These are phyloP conservation scores for Salvia sclarea DNA, from an alignment of 305 asterid genomes.

Conservation along the genomic window DNA sequence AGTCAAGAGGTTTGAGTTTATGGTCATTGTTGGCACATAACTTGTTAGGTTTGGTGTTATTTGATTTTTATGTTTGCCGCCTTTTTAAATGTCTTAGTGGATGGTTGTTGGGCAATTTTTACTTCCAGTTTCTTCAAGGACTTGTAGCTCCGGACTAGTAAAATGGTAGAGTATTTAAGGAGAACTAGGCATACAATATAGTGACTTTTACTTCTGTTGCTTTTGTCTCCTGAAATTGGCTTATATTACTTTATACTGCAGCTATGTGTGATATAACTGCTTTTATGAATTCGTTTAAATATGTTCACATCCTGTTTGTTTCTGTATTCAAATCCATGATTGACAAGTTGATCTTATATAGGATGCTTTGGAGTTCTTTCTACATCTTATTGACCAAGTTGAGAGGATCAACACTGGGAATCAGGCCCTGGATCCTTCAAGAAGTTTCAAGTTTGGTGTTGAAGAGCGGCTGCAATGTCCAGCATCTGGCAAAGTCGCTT, in stretches of 20 bases:
- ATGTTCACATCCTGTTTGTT: slow-evolving; percentile 4
- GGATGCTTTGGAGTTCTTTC: slow-evolving; percentile 98
- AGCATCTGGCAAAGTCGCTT: slow-evolving; percentile 91
- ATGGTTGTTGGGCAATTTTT: slow-evolving; percentile 2
- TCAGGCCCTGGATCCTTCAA: slow-evolving; percentile 72
- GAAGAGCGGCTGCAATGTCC: slow-evolving; percentile 91
- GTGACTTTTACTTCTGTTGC: slow-evolving; percentile 6
- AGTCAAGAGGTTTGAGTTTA: slow-evolving; percentile 9
- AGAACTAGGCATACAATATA: background rate
- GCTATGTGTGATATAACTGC: slow-evolving; percentile 17
- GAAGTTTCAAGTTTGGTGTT: slow-evolving; percentile 91
- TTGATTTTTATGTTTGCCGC: slow-evolving; percentile 11
- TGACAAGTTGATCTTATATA: slow-evolving; percentile 40
- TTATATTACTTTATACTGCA: background rate
- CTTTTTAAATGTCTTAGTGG: background rate
- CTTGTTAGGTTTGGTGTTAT: background rate
- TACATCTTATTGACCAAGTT: slow-evolving; percentile 90
- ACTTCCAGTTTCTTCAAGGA: slow-evolving; percentile 10
- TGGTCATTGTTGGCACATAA: background rate
- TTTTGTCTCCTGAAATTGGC: slow-evolving; percentile 23
- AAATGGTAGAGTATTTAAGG: slow-evolving; percentile 6
- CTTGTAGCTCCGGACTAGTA: slow-evolving; percentile 12
- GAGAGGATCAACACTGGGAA: slow-evolving; percentile 71
- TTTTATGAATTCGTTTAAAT: background rate
- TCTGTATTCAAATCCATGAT: slow-evolving; percentile 24